Conservation (phyloP, 495 filamentous ascomycete species). For the Podospora sp. region DNA sequence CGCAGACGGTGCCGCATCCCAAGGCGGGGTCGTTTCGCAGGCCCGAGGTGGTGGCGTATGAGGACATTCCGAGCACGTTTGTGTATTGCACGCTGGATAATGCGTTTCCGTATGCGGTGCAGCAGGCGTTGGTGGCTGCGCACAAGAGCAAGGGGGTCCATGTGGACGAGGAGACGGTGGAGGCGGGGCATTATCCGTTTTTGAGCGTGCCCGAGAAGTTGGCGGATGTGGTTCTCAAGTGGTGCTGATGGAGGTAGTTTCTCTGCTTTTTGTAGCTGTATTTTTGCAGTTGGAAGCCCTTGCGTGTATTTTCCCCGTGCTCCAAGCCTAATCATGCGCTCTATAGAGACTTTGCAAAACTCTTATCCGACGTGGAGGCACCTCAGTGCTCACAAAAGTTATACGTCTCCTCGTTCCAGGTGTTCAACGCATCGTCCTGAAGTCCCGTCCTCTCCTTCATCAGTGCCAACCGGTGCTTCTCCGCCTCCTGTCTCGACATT, state of each 20-base stretch:
- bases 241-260: no score
- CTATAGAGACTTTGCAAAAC: no score
- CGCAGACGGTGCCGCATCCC: not conserved
- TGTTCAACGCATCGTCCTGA: not conserved
- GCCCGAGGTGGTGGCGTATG: not conserved
- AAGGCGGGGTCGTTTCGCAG: not conserved
- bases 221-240: not conserved
- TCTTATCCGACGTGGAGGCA: no score
- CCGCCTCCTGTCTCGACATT: not conserved
- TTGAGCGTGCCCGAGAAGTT: not conserved
- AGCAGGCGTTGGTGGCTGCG: not conserved
- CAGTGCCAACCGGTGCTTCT: not conserved
- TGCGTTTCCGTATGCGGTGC: not conserved
- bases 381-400: no score
- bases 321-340: no score
- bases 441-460: not conserved
- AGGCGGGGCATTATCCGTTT: not conserved
- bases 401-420: no score
- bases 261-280: no score
- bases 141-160: not conserved
- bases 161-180: not conserved
- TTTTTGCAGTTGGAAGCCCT: no score
- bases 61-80: not conserved
- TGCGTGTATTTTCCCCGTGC: no score
- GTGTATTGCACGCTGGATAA: not conserved